A percentile compares a stretch with the other conserved stretches of the same genome.
phyloP scores from a whole-genome alignment of 805 yeast species.

The Candida bentonensis region DNA sequence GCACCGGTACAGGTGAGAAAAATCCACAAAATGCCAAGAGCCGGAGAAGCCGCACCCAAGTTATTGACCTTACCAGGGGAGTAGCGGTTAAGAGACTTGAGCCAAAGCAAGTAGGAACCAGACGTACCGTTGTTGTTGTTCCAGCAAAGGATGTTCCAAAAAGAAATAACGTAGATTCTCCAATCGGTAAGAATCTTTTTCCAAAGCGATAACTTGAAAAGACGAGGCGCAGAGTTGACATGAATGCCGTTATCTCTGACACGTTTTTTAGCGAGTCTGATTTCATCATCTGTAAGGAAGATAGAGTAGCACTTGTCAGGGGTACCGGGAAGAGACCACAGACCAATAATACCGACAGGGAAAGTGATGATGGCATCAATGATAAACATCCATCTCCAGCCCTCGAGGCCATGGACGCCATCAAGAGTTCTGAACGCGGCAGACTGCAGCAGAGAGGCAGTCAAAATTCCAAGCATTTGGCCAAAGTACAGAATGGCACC shows the following conservation, averaged over 20 bases:
- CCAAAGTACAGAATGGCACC: slow-evolving; percentile 51
- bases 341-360: slow-evolving; percentile 42
- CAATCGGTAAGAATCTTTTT: slow-evolving; percentile 36
- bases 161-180: slow-evolving; percentile 42
- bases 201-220: slow-evolving; percentile 37
- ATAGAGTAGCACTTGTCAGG: slow-evolving; percentile 42
- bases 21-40: slow-evolving; percentile 34
- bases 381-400: slow-evolving; percentile 67
- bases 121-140: slow-evolving; percentile 38
- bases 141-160: slow-evolving; percentile 48
- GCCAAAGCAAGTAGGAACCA: slow-evolving; percentile 51
- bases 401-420: slow-evolving; percentile 39
- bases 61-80: slow-evolving; percentile 33
- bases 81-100: slow-evolving; percentile 34
- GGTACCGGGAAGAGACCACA: slow-evolving; percentile 49
- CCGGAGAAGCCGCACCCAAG: slow-evolving; percentile 41
- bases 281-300: slow-evolving; percentile 43
- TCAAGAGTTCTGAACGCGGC: slow-evolving; percentile 33
- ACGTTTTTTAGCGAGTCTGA: slow-evolving; percentile 35
- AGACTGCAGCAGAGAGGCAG: slow-evolving; percentile 50
- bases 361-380: slow-evolving; percentile 49
- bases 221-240: slow-evolving; percentile 7
- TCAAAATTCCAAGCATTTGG: slow-evolving; percentile 46
- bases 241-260: slow-evolving; percentile 14
- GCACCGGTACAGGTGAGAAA: slow-evolving; percentile 22